Base-by-base conservation (phyloP, 1,284 basidiomycete genomes). In the Rhodotorula glutinis region DNA sequence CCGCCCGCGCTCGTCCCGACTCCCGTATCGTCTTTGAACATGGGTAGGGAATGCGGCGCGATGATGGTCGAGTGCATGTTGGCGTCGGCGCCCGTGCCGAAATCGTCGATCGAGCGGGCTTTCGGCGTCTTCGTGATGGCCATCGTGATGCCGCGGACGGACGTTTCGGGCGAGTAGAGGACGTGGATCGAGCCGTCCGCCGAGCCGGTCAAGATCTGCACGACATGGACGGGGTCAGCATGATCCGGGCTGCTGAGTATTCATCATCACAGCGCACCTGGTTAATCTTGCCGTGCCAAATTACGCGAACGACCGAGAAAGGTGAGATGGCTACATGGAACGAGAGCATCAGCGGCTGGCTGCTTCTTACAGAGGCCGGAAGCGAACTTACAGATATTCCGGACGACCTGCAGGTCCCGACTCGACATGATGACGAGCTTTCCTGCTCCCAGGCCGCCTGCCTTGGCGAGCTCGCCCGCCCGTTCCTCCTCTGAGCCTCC, bases 201-300 rank as follows among this genome's bases (percentile, higher is more conserved):
- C 58, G 92, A 82, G 2, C 91, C 88, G 38, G 88, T 85, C 62
- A 96, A 82, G 76, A 97, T 90, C 88, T 92, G 79, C 60, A 62
- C 16, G 49, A 38, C 33, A n/a, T n/a, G 33, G 33, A 11, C 33
- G 33, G 33, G 5, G 11, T 38, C 33, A 38, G 33, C 33, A 38
- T 5, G 33, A 11, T n/a, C n/a, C n/a, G n/a, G n/a, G n/a, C n/a
- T n/a, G n/a, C n/a, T n/a, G 14, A 60, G 65, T 13, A 40, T 40
- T 41, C 17, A 17, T 43, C 41, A 17, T 43, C 11, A n/a, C 27
- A 11, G 23, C 86, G 72, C 72, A 89, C 90, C 84, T 97, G 94
- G 81, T 97, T 97, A 81, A 97, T 96, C 79, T 91, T 90, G n/a
- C 91, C 87, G 80, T 96, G 94, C 93, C 93, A 97, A 40, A 85